These are phyloP conservation scores for Talaromyces sp. DNA, from an alignment of 2,329 filamentous ascomycete species.

Conservation along the genomic window DNA sequence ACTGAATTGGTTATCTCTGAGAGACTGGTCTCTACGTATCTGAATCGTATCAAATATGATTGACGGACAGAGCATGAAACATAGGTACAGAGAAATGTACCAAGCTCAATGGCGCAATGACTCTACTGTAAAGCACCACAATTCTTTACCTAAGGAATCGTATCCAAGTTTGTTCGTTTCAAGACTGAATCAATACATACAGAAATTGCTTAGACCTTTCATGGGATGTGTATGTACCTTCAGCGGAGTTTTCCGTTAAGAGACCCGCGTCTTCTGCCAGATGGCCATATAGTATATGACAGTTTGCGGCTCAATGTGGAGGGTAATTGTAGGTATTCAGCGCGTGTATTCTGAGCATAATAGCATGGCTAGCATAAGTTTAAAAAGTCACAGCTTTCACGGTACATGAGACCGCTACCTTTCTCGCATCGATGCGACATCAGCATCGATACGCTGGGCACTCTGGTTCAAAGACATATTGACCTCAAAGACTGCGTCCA, in stretches of 20 bases:
- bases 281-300: not conserved
- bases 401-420: not conserved
- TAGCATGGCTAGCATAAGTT: not conserved
- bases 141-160: not conserved
- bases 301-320: not conserved
- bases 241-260: not conserved
- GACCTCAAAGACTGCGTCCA: not conserved
- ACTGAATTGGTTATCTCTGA: not conserved
- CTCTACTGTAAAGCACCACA: not conserved
- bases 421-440: not conserved
- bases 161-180: not conserved
- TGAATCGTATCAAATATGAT: not conserved
- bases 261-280: not conserved
- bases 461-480: not conserved
- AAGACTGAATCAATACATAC: not conserved
- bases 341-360: not conserved
- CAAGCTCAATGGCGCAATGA: not conserved
- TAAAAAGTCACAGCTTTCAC: not conserved
- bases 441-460: not conserved
- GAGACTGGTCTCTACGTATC: not conserved
- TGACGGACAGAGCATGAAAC: not conserved
- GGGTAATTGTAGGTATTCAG: not conserved
- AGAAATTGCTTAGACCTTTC: not conserved
- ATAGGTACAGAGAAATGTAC: not conserved
- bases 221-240: not conserved